phyloP scores from a whole-genome alignment of 768 basidiomycete genomes.

The Hirschioporus abietinus region DNA sequence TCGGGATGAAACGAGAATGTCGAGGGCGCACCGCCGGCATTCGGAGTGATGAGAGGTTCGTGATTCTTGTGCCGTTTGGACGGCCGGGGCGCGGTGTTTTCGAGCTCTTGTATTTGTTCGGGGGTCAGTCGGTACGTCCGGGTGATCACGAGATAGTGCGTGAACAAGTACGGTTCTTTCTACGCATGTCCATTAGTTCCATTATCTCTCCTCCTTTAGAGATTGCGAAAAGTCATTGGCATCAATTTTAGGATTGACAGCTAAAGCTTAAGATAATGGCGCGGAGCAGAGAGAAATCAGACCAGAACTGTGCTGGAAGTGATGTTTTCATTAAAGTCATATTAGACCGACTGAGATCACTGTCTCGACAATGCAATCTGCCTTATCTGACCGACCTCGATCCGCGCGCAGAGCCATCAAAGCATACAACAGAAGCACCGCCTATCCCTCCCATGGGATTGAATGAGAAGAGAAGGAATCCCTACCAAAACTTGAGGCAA shows the following conservation, averaged over 20 bases:
- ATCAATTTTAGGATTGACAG: too few species aligned
- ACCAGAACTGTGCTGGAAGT: too few species aligned
- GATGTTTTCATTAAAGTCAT: too few species aligned
- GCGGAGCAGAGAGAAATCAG: too few species aligned
- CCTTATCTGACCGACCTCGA: too few species aligned
- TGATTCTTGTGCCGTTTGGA: slow-evolving; percentile 38
- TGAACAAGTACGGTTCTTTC: slow-evolving; percentile 65
- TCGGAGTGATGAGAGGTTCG: slow-evolving; percentile 15
- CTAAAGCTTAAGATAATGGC: too few species aligned
- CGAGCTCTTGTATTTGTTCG: slow-evolving; percentile 59
- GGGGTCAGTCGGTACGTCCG: slow-evolving; percentile 71
- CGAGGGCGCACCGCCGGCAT: slow-evolving; percentile 26
- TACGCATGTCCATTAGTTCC: slow-evolving; percentile 12
- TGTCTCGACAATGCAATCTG: not conserved
- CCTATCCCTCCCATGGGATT: not conserved
- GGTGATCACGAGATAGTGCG: slow-evolving; percentile 71
- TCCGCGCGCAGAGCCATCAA: too few species aligned
- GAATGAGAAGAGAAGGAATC: too few species aligned
- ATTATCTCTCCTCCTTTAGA: not conserved
- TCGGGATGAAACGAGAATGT: slow-evolving; percentile 83
- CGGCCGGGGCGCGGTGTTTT: slow-evolving; percentile 24
- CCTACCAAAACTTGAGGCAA: too few species aligned
- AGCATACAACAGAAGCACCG: too few species aligned
- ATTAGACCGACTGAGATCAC: too few species aligned
- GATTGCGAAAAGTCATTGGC: not conserved